Evolutionary conservation across 1,139 yeast genomes (phyloP), one percentile per base, ranked within the genome.

Genomic region (Hansenula sp.): DNA sequence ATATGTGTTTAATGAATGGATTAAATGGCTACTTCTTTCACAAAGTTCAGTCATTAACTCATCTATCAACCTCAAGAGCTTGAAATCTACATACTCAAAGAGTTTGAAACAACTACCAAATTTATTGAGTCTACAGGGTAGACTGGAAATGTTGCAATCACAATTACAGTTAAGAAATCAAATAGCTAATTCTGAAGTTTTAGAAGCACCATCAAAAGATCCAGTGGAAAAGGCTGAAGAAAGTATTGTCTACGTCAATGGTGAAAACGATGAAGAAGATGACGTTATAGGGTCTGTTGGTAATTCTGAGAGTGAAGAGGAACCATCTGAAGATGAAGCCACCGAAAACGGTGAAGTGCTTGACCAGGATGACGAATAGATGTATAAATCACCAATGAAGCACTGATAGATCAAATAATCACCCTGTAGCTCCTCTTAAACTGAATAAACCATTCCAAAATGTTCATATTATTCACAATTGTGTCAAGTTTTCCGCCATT

Each of bases 81-180:
- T 87, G 48, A 88, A 82, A 53, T 66, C 82, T 12, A 74, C 85
- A 3, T 68, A 87, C 50, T 66, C 77, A 30, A 73, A 76, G 44
- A 77, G 82, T 45, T 78, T 88, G 1, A 72, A 76, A 34, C 75
- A 84, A n/a, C 65, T 90, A 42, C 92, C 95, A 3, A 73, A 84
- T 40, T 68, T 90, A 38, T 67, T 90, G 44, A 87, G 94, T 36
- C 71, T 92, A 38, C 95, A 90, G 59, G 97, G 97, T 38, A 78
- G 95, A 50, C 66, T 92, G 45, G 83, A 79, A 49, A 73, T 92
- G 68, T 68, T 90, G 36, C 73, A 77, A 48, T 82, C 89, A 22
- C 97, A 88, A 60, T 71, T 82, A 41, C 77, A 74, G 40, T 65
- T 88, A 48, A 79, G 94, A 54, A 67, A 73, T 29, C 87, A 80